phyloP scores from a whole-genome alignment of 2,329 filamentous ascomycete genomes.

The Apiospora pterosperma region DNA sequence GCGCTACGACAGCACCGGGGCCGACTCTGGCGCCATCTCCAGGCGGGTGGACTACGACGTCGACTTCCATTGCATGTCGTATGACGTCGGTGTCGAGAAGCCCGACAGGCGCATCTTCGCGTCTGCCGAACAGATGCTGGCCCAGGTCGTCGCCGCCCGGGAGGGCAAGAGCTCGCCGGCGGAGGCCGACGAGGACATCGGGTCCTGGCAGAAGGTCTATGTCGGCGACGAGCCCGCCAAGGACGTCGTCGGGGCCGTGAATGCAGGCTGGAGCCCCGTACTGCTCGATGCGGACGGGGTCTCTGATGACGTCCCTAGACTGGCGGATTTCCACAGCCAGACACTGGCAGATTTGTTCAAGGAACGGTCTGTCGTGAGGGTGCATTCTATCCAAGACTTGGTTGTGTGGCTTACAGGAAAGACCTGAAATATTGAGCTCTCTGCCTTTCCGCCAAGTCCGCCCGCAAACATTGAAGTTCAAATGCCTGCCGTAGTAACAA shows the following conservation, averaged over 20 bases:
- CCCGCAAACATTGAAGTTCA: background rate
- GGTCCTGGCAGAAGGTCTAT: constrained; percentile 41
- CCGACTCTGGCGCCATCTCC: background rate
- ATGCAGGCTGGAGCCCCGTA: constrained; percentile 44
- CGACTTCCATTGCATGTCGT: constrained; percentile 59
- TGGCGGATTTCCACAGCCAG: background rate
- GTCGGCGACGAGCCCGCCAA: constrained; percentile 52
- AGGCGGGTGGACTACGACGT: constrained; percentile 29
- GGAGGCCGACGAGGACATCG: constrained; percentile 14
- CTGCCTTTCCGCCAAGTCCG: background rate
- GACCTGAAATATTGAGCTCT: background rate
- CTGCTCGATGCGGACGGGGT: constrained; percentile 28
- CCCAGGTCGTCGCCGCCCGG: constrained; percentile 21
- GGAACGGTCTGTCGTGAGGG: background rate
- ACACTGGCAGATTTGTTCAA: background rate
- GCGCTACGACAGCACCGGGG: constrained; percentile 18
- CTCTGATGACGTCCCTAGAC: background rate
- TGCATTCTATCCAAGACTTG: background rate
- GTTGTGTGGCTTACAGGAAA: background rate
- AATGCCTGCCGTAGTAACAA: background rate
- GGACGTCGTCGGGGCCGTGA: constrained; percentile 44
- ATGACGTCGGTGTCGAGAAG: constrained; percentile 60
- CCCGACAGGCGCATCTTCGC: constrained; percentile 54
- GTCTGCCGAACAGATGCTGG: constrained; percentile 45
- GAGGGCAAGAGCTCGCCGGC: constrained; percentile 10